Evolutionary conservation across 768 basidiomycete species (phyloP).

Genomic region (Russula emetica): DNA sequence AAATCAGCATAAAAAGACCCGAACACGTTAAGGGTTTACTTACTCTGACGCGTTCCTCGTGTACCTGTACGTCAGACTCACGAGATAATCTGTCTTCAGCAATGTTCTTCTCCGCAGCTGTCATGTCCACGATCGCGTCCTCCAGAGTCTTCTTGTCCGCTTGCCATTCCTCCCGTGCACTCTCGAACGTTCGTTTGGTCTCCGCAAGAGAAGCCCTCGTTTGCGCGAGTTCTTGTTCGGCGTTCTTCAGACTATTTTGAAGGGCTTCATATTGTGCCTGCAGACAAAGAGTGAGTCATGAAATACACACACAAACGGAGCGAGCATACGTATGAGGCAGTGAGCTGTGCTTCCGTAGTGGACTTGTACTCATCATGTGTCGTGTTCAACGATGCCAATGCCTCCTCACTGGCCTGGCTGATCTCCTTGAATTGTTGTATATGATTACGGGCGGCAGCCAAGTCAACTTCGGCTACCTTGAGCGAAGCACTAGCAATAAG

Average conservation of each 20-base stretch:
- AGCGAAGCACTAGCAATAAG: no score
- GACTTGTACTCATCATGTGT: constrained; percentile 80
- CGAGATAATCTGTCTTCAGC: constrained; percentile 59
- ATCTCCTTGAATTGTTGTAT: constrained; percentile 44
- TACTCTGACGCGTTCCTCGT: constrained; percentile 69
- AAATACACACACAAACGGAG: no score
- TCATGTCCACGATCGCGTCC: constrained; percentile 77
- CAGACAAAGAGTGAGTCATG: constrained; percentile 31
- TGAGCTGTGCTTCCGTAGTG: constrained; percentile 62
- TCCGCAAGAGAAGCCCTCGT: constrained; percentile 47
- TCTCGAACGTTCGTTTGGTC: constrained; percentile 60
- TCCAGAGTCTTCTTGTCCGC: constrained; percentile 78
- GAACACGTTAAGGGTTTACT: constrained; percentile 14
- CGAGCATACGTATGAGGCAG: no score
- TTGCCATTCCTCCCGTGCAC: constrained; percentile 55
- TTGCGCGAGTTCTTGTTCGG: constrained; percentile 51
- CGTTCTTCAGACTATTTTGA: no score
- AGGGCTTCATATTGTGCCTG: constrained; percentile 64
- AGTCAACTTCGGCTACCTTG: constrained; percentile 71
- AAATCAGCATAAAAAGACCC: constrained; percentile 37
- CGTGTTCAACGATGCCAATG: constrained; percentile 59
- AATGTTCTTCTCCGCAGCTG: constrained; percentile 62
- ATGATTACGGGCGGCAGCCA: constrained; percentile 50
- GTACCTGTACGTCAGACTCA: constrained; percentile 59
- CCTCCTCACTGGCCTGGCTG: constrained; percentile 74